Conservation (phyloP, 1,284 basidiomycete species). For the Trametes versicolor region DNA sequence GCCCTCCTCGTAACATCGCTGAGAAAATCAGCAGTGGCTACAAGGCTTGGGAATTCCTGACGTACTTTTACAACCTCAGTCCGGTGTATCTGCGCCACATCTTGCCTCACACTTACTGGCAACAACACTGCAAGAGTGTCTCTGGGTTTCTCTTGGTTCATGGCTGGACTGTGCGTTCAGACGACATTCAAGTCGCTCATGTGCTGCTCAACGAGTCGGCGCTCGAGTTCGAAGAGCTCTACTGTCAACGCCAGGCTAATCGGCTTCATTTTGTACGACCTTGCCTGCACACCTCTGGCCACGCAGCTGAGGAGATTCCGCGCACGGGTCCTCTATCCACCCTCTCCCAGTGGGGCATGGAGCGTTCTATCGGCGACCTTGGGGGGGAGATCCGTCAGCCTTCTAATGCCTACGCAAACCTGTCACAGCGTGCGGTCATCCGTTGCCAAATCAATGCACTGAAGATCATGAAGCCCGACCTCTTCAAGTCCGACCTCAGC, state of each 20-base stretch:
- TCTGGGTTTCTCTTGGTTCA: too few species aligned
- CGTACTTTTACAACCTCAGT: neutral
- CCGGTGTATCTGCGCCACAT: neutral
- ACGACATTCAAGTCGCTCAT: neutral
- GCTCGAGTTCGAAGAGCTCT: neutral
- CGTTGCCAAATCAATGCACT: conserved; percentile 36
- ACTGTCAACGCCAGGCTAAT: neutral
- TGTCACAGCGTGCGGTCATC: conserved; percentile 30
- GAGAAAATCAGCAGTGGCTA: conserved; percentile 41
- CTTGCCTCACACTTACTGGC: neutral
- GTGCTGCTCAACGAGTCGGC: neutral
- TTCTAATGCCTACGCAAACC: conserved; percentile 38
- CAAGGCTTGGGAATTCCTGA: conserved; percentile 30
- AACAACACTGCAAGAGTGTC: neutral
- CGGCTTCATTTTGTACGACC: neutral
- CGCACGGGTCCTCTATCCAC: conserved; percentile 31
- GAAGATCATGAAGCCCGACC: conserved; percentile 31
- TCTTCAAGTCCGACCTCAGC: too few species aligned
- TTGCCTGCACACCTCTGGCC: neutral
- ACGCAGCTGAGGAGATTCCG: neutral
- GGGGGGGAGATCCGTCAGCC: conserved; percentile 37
- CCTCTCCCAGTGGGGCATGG: conserved; percentile 37
- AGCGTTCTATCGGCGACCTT: conserved; percentile 40
- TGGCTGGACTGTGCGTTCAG: neutral
- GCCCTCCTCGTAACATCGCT: conserved; percentile 37